Percentiles rank a stretch among this genome's conserved stretches.
These are phyloP conservation scores for Conticribra guillardii DNA, from an alignment of 108 stramenopile genomes.

Conservation along the genomic window DNA sequence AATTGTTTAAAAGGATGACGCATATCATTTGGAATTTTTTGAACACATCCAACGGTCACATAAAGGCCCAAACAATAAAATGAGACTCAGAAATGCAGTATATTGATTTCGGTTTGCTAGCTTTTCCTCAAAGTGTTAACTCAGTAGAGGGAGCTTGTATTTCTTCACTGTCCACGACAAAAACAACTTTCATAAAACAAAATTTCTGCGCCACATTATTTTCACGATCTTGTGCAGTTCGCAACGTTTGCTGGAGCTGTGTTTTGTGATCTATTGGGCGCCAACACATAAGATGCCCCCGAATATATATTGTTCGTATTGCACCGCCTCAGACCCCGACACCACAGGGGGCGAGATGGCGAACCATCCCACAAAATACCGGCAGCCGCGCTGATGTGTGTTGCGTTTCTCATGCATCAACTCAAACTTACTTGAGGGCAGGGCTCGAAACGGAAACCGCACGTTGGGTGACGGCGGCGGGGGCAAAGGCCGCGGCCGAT, in stretches of 20 bases:
- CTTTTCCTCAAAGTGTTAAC: constrained; percentile 37
- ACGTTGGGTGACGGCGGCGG: constrained; percentile 53
- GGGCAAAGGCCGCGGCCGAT: constrained; percentile 77
- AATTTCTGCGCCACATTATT: too few species aligned
- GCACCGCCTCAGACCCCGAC: too few species aligned
- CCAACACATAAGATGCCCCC: too few species aligned
- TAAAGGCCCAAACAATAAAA: background rate
- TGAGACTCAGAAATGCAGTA: constrained; percentile 52
- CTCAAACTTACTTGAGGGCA: constrained; percentile 39
- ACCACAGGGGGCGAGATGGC: too few species aligned
- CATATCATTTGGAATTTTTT: background rate
- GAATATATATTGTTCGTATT: too few species aligned
- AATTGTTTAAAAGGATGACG: background rate
- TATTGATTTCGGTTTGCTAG: constrained; percentile 55
- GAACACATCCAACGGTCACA: too few species aligned
- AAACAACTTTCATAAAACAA: too few species aligned
- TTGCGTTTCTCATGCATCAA: background rate
- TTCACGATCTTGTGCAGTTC: too few species aligned
- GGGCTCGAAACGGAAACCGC: constrained; percentile 33
- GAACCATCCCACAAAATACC: too few species aligned
- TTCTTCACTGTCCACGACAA: constrained; percentile 49
- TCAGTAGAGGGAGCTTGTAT: constrained; percentile 55
- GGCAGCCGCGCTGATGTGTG: too few species aligned
- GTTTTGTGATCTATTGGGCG: too few species aligned
- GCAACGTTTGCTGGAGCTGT: too few species aligned